Base-by-base conservation (phyloP, 2,329 filamentous ascomycete genomes). In the Chrysoporthe austroafricana region DNA sequence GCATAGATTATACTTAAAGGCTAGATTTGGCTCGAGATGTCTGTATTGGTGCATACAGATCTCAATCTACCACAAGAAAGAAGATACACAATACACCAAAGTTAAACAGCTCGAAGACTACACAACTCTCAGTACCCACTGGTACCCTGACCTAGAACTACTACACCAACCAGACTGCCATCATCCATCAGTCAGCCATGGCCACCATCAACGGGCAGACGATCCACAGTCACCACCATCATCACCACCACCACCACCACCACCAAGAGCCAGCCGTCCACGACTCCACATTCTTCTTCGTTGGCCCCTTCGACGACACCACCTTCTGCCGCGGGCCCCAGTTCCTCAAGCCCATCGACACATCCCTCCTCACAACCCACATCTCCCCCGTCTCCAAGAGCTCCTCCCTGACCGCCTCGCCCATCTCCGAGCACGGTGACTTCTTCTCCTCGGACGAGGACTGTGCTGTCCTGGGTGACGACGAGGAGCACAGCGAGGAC, bases 291-390 rank as follows among this genome's bases (percentile, higher is more conserved):
- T 63, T 64, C 57, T 63, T 69, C 58, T 70, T 68, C 63, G 26
- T 65, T 48, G 68, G 68, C 62, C 64, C 66, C 46, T 66, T 68
- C 21, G 68, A 70, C 54, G 68, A 68, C 62, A 70, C 65, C 66
- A 66, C 61, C 66, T 61, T 68, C 26, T 63, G 63, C 56, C 68
- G 58, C 14, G 62, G 66, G 14, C 66, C 58, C 21, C 68, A 70
- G 46, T 56, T 62, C 50, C 39, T 70, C 26, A 65, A 66, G 68
- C 68, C 68, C 63, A 68, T 70, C 59, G 44, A 67, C 52, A 69
- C 66, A 48, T 62, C 65, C 52, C 44, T 70, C 60, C 56, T 68
- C 66, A 66, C 34, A 34, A 58, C 3, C 54, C 50, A 61, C 43
- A 56, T 54, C 16, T n/a, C 64, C 42, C 54, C 64, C 56, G n/a